These are phyloP conservation scores for Ceratocystis huliohia DNA, from an alignment of 2,329 filamentous ascomycete genomes.

Conservation along the genomic window DNA sequence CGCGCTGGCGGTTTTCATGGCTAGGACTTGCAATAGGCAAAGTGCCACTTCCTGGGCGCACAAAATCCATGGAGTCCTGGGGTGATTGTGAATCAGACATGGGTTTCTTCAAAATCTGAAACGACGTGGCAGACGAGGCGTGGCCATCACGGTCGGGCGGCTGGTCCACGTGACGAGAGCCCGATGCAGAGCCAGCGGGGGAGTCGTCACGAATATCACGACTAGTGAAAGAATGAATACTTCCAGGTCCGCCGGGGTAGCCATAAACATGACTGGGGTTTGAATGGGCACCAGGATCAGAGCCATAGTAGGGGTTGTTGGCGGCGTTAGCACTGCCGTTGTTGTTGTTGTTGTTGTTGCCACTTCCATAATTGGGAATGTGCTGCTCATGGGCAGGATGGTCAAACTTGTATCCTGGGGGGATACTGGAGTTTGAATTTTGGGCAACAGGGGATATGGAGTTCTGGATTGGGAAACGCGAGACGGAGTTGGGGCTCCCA, in stretches of 20 bases:
- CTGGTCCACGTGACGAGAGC: constrained; percentile 18
- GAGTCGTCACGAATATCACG: constrained; percentile 34
- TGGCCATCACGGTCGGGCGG: constrained; percentile 24
- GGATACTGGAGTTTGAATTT: constrained; percentile 21
- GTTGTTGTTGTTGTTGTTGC: constrained; percentile 11
- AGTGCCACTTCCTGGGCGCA: constrained; percentile 31
- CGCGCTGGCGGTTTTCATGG: constrained; percentile 30
- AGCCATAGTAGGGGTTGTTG: constrained; percentile 20
- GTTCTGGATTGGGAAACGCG: constrained; percentile 21
- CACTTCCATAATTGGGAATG: constrained; percentile 22
- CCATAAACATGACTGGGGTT: constrained; percentile 21
- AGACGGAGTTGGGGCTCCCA: constrained; percentile 16
- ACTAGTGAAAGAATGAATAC: constrained; percentile 16
- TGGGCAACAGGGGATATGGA: constrained; percentile 20
- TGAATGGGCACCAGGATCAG: constrained; percentile 24
- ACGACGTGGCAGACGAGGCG: constrained; percentile 29
- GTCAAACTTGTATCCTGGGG: constrained; percentile 24
- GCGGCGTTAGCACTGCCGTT: constrained; percentile 19
- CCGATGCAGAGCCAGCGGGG: constrained; percentile 25
- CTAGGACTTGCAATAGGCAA: constrained; percentile 36
- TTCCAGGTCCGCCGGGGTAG: constrained; percentile 22
- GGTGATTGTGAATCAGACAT: constrained; percentile 30
- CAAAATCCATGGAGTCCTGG: constrained; percentile 29
- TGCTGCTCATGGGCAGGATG: constrained; percentile 23
- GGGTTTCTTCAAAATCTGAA: constrained; percentile 42